These are phyloP conservation scores for Barbatosphaeria neglecta DNA, from an alignment of 495 filamentous ascomycete genomes.

Conservation along the genomic window DNA sequence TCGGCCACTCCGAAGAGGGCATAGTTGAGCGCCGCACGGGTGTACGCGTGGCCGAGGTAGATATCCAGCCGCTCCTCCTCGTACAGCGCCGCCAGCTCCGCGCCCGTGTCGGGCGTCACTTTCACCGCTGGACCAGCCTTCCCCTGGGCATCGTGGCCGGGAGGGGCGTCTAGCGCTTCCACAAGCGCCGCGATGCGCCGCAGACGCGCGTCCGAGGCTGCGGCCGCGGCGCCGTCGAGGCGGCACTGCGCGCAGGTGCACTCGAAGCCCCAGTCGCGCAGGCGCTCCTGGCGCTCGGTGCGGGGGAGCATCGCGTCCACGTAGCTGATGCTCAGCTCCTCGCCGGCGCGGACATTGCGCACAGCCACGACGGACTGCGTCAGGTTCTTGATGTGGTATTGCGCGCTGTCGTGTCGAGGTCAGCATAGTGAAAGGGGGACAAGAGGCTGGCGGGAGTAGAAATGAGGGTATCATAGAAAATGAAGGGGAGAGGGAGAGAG, in stretches of 20 bases:
- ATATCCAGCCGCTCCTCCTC: constrained; percentile 21
- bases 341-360: constrained; percentile 23
- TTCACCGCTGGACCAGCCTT: background rate
- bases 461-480: too few species aligned
- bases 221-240: constrained; percentile 5
- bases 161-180: constrained; percentile 21
- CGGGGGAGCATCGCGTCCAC: constrained; percentile 17
- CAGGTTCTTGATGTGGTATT: constrained; percentile 27
- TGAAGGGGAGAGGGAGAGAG: too few species aligned
- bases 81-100: constrained; percentile 19
- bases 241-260: constrained; percentile 27
- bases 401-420: constrained; percentile 15
- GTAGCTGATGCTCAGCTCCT: constrained; percentile 32
- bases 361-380: constrained; percentile 28
- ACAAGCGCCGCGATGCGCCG: constrained; percentile 20
- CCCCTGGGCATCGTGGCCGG: constrained; percentile 1
- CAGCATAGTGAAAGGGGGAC: background rate
- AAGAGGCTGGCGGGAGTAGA: too few species aligned
- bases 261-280: constrained; percentile 27
- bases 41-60: constrained; percentile 25
- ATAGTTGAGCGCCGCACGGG: constrained; percentile 28
- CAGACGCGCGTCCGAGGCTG: constrained; percentile 23
- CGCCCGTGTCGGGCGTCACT: constrained; percentile 22
- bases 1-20: constrained; percentile 27
- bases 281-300: constrained; percentile 18